Conservation (phyloP, 2,329 filamentous ascomycete species). For the Fusarium napiforme region DNA sequence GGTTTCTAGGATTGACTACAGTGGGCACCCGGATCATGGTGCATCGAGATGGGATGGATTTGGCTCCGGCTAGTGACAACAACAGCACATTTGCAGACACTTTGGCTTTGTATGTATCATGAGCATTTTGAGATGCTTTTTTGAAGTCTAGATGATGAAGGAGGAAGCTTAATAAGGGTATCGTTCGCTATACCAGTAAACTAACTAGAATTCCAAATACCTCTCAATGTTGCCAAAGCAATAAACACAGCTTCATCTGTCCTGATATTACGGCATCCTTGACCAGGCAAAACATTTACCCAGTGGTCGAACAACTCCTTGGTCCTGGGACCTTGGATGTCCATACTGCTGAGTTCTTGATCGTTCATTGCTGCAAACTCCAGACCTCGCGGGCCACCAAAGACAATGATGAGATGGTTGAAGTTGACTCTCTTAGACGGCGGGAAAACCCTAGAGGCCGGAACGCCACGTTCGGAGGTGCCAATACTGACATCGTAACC, state of each 20-base stretch:
- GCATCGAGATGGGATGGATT: slow-evolving; percentile 37
- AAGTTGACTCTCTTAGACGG: slow-evolving; percentile 60
- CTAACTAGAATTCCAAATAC: slow-evolving; percentile 59
- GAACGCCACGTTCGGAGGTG: slow-evolving; percentile 79
- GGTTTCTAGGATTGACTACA: slow-evolving; percentile 44
- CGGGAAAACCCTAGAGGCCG: slow-evolving; percentile 60
- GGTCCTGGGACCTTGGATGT: slow-evolving; percentile 71
- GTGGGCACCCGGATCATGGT: slow-evolving; percentile 46
- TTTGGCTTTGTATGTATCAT: slow-evolving; percentile 44
- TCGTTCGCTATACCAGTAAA: slow-evolving; percentile 34
- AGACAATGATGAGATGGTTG: slow-evolving; percentile 80
- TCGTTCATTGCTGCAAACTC: slow-evolving; percentile 78
- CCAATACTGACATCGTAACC: slow-evolving; percentile 88
- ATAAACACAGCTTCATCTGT: slow-evolving; percentile 88
- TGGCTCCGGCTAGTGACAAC: slow-evolving; percentile 37
- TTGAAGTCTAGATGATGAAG: background rate
- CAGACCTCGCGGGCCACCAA: slow-evolving; percentile 83
- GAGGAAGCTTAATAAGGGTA: slow-evolving; percentile 32
- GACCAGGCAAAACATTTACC: slow-evolving; percentile 82
- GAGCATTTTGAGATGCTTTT: slow-evolving; percentile 17
- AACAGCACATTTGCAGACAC: slow-evolving; percentile 48
- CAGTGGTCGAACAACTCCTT: slow-evolving; percentile 83
- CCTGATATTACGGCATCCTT: slow-evolving; percentile 83
- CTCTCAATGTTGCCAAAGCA: slow-evolving; percentile 75
- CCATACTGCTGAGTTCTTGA: slow-evolving; percentile 65